Base-by-base conservation (phyloP, 129 eudicot genomes). In the Pittosporum tobira region DNA sequence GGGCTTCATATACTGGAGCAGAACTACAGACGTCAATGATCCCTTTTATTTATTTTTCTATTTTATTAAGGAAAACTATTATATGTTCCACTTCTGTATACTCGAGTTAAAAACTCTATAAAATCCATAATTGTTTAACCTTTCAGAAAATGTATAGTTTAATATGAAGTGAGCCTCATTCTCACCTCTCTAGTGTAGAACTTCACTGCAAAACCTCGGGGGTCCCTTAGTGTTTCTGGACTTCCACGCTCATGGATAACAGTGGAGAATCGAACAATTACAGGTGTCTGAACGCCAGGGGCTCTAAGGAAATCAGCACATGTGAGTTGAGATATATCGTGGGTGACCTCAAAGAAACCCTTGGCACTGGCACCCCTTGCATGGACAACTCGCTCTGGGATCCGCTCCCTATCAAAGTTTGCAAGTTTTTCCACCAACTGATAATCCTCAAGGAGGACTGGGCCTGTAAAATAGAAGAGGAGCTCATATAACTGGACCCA, bases 361-460 rank as follows among this genome's bases (percentile, higher is more conserved):
- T 84, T 84, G 63, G 94, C 94, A 72, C 94, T 84, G 3, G 94
- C 94, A 54, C 94, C 88, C 62, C 94, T 75, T 4, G 94, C 94
- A 56, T 81, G 94, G 37, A 85, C 94, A 50, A 85, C 88, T 66
- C 88, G 94, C 70, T 85, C 94, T 3, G 94, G 94, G 61, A 81
- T 85, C 40, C 94, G 76, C 67, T 85, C 94, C 21, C 94, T 71
- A 20, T 81, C 94, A 24, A 81, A 85, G 66, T 81, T 85, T 3
- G 94, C 85, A 45, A 85, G 62, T 42, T 85, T 85, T 73, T 85
- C 94, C 64, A 85, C 88, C 79, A 85, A 73, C 72, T 85, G 94
- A 74, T 85, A 85, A 51, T 85, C 94, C 69, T 85, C 94, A 24
- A 85, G 84, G 38, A 85, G 94, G 63, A 85, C 81, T 24, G 94